Evolutionary conservation across 1,284 basidiomycete genomes (phyloP).

Genomic region (Prillingera fragicola): DNA sequence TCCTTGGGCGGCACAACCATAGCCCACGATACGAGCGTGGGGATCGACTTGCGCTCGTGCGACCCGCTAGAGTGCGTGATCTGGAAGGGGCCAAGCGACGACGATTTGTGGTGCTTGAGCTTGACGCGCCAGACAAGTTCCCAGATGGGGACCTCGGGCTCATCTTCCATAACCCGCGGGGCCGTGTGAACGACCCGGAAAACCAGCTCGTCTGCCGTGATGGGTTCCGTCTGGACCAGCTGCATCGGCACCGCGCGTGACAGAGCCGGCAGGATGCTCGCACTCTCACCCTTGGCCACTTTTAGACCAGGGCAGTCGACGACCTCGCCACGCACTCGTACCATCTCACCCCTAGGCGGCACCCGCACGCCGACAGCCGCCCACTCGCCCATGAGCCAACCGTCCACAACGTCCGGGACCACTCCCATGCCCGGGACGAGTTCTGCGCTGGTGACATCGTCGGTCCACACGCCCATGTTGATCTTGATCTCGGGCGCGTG

Average conservation of each 20-base stretch:
- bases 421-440: constrained; percentile 9
- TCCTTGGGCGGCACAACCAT: no score
- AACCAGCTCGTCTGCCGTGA: not conserved
- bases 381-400: constrained; percentile 35
- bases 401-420: constrained; percentile 32
- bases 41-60: no score
- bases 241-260: constrained; percentile 9
- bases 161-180: no score
- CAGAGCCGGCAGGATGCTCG: constrained; percentile 7
- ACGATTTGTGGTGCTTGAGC: no score
- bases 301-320: not conserved
- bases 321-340: constrained; percentile 5
- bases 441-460: no score
- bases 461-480: constrained; percentile 19
- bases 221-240: not conserved
- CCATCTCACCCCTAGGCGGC: constrained; percentile 1
- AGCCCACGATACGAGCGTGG: no score
- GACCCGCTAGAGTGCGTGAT: no score
- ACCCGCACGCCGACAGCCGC: constrained; percentile 20
- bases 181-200: no score
- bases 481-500: constrained; percentile 28
- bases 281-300: not conserved
- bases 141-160: no score
- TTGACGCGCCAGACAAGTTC: no score
- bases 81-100: no score